These are phyloP conservation scores for Starmerella kuoi DNA, from an alignment of 805 yeast species.

Conservation along the genomic window DNA sequence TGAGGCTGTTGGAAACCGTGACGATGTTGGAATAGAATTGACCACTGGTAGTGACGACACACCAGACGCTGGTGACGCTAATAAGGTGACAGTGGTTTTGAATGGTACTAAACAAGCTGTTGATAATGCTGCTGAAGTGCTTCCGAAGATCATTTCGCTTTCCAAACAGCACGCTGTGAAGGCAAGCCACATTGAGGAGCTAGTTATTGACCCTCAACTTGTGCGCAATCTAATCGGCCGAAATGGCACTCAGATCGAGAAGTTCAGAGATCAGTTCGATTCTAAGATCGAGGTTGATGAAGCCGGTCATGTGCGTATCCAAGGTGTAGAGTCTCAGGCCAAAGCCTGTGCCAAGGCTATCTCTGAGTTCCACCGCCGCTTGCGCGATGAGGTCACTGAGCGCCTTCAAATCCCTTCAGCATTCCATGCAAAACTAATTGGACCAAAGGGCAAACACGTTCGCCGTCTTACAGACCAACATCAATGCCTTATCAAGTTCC, in stretches of 20 bases:
- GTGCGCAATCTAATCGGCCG: conserved; percentile 81
- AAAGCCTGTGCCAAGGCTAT: conserved; percentile 57
- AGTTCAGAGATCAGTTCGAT: conserved; percentile 58
- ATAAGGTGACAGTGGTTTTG: conserved; percentile 37
- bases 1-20: conserved; percentile 1
- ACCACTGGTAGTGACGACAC: background rate
- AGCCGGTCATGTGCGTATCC: conserved; percentile 43
- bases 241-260: conserved; percentile 62
- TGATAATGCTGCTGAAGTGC: conserved; percentile 38
- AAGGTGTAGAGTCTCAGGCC: conserved; percentile 70
- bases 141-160: conserved; percentile 44
- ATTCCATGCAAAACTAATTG: conserved; percentile 72
- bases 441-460: conserved; percentile 68
- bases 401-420: conserved; percentile 60
- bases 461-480: conserved; percentile 80
- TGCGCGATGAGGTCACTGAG: conserved; percentile 69
- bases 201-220: conserved; percentile 53
- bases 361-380: conserved; percentile 46
- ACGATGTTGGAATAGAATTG: conserved; percentile 23
- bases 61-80: conserved; percentile 21
- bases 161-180: conserved; percentile 40
- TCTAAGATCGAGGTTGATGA: conserved; percentile 65
- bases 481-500: conserved; percentile 68
- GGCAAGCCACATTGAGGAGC: conserved; percentile 34
- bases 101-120: conserved; percentile 64